A percentile compares a stretch with the other conserved stretches of the same genome.
phyloP scores from a whole-genome alignment of 345 rosid species.

The Populus nigra region DNA sequence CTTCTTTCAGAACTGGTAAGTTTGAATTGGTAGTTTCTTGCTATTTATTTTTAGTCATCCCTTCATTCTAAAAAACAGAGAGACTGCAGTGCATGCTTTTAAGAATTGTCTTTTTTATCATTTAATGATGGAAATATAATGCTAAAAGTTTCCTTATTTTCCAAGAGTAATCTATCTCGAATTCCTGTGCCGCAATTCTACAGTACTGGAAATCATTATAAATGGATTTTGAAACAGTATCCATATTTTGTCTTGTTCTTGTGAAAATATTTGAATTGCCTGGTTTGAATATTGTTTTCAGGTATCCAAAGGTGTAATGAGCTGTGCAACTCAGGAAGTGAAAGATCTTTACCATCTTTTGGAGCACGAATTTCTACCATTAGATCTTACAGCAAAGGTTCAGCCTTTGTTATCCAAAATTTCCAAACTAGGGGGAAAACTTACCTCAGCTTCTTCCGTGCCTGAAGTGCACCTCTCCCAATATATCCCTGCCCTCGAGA shows the following conservation, averaged over 20 bases:
- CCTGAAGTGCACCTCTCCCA: slow-evolving; percentile 84
- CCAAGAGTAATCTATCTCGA: background rate
- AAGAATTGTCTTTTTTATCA: background rate
- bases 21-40: slow-evolving; percentile 1
- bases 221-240: background rate
- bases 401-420: slow-evolving; percentile 73
- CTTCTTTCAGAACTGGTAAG: slow-evolving; percentile 90
- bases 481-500: slow-evolving; percentile 80
- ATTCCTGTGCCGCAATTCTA: background rate
- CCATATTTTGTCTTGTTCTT: background rate
- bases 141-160: background rate
- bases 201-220: background rate
- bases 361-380: slow-evolving; percentile 85
- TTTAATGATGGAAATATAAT: background rate
- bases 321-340: slow-evolving; percentile 95
- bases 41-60: background rate
- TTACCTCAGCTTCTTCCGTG: slow-evolving; percentile 83
- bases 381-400: slow-evolving; percentile 75
- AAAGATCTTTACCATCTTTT: slow-evolving; percentile 88
- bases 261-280: background rate
- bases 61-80: background rate
- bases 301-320: slow-evolving; percentile 87
- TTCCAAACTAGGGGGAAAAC: slow-evolving; percentile 86
- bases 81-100: background rate
- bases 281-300: slow-evolving; percentile 24